Conservation (phyloP, 208 protist genomes). For the Leishmania braziliensis region DNA sequence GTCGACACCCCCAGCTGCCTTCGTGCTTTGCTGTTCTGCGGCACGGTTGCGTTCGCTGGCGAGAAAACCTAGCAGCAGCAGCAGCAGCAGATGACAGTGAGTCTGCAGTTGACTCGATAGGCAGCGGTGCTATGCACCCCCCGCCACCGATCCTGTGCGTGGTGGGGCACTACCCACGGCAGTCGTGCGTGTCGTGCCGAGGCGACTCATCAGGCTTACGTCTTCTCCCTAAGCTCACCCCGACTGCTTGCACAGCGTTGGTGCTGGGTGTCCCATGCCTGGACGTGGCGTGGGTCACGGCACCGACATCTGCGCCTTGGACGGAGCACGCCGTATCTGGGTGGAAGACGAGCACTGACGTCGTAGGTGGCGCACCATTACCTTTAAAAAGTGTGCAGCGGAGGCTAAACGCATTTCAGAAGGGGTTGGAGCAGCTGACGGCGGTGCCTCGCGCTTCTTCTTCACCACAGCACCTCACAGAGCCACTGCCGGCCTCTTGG, state of each 20-base stretch:
- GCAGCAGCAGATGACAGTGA: neutral
- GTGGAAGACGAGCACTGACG: neutral
- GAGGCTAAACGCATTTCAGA: slow-evolving; percentile 3
- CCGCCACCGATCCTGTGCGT: slow-evolving; percentile 10
- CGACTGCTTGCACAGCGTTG: slow-evolving; percentile 23
- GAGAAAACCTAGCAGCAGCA: neutral
- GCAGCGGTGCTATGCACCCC: neutral
- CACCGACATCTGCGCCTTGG: neutral
- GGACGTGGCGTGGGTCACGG: slow-evolving; percentile 8
- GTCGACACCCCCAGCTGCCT: slow-evolving; percentile 20
- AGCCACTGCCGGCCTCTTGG: slow-evolving; percentile 13
- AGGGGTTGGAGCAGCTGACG: neutral
- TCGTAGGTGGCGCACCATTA: neutral
- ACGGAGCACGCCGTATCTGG: neutral
- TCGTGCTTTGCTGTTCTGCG: slow-evolving; percentile 28
- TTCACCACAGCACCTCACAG: neutral
- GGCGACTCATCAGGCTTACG: neutral
- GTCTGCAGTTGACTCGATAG: neutral
- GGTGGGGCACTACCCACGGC: slow-evolving; percentile 9
- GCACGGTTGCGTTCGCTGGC: slow-evolving; percentile 15
- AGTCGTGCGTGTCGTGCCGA: neutral
- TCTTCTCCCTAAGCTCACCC: slow-evolving; percentile 7
- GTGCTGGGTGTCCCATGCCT: slow-evolving; percentile 28
- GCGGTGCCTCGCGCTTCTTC: neutral
- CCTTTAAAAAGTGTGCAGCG: neutral